phyloP scores from a whole-genome alignment of 176 grass and related monocot genomes.

The Saccharum spontaneum region DNA sequence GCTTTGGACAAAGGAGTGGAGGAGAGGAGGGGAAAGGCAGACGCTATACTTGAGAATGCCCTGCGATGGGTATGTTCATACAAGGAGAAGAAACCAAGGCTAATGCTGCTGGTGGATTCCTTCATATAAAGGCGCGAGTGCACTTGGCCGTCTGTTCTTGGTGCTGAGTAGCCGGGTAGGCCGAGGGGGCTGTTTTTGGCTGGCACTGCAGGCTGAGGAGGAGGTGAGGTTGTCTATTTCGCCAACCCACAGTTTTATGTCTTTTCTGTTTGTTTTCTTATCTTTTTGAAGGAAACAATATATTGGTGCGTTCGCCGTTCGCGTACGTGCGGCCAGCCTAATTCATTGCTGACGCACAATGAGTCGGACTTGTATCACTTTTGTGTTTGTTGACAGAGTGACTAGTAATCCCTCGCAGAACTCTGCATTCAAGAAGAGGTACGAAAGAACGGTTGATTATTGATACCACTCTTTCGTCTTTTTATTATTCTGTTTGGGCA shows the following conservation, averaged over 20 bases:
- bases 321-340: not conserved
- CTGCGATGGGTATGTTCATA: slow-evolving; percentile 30
- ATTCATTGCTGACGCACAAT: slow-evolving; percentile 6
- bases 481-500: not conserved
- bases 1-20: not conserved
- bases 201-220: not conserved
- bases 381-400: not conserved
- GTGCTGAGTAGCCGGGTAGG: not conserved
- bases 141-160: slow-evolving; percentile 8
- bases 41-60: slow-evolving; percentile 13
- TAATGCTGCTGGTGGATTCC: slow-evolving; percentile 29
- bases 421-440: slow-evolving; percentile 13
- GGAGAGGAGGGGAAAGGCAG: not conserved
- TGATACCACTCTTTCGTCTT: not conserved
- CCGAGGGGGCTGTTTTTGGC: not conserved
- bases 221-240: not conserved
- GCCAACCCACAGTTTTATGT: slow-evolving; percentile 5
- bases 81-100: slow-evolving; percentile 37
- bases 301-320: not conserved
- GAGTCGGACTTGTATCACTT: slow-evolving; percentile 4
- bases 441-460: not conserved
- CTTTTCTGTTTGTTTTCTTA: not conserved
- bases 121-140: slow-evolving; percentile 41
- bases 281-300: not conserved
- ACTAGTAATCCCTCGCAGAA: not conserved